Evolutionary conservation across 352 stramenopile species (phyloP), one percentile per base, ranked within the genome.

Genomic region (Pythium aphanidermatum): DNA sequence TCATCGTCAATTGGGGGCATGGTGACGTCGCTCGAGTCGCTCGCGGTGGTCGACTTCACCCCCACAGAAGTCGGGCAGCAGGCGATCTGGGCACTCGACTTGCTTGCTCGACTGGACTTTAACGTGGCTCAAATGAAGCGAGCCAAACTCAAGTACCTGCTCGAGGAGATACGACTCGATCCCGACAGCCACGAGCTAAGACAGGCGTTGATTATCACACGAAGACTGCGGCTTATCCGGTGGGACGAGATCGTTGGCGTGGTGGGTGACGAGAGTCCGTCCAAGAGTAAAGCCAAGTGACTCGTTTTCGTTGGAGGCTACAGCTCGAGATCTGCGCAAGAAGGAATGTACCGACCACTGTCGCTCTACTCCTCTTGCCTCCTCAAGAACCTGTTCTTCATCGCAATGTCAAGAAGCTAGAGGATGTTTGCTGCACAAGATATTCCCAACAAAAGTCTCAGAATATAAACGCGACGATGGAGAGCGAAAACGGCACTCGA

Each of bases 71-170:
- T 88, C 17, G 76, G 66, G 2, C 76, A 88, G 44, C 73, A 76
- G 34, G 69, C 71, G 12, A 58, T 86, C n/a, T 88, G 76, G 76
- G 67, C 76, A 4, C 63, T 88, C n/a, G 76, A 88, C 32, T 46
- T 86, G 38, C 61, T 88, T 26, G 68, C 70, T 30, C 70, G 50
- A 38, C 52, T 85, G 11, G 71, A 83, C 34, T 86, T 78, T 45
- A 88, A 88, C 52, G 65, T 83, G 6, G 70, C 63, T 26, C 63
- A 73, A 57, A 88, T 88, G 73, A 88, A 88, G 58, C 55, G 71
- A 23, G 68, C 82, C 40, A 65, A 62, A 23, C 60, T 88, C 40
- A 88, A 84, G 63, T 88, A 83, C 40, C 46, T 88, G 30, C 64
- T 88, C 33, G 63, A 80, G 44, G 76, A 88, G 45, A 83, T 88